A percentile compares a stretch with the other conserved stretches of the same genome.
These are phyloP conservation scores for Chalciporus pseudorubinellus DNA, from an alignment of 768 basidiomycete genomes.

Conservation along the genomic window DNA sequence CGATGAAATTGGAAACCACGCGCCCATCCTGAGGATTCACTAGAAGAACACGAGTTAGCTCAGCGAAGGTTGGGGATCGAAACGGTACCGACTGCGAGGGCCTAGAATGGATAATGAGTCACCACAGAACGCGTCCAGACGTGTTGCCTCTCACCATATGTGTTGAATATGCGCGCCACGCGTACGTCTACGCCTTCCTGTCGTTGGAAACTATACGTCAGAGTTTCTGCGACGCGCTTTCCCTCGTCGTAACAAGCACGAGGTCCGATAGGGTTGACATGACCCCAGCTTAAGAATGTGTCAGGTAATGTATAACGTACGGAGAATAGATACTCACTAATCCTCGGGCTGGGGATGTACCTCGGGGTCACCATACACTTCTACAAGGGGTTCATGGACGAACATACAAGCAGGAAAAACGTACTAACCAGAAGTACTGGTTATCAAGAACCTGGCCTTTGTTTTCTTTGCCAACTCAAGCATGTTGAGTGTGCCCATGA, in stretches of 20 bases:
- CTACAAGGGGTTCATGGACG: constrained; percentile 36
- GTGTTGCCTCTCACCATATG: constrained; percentile 54
- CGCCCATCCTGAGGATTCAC: constrained; percentile 98
- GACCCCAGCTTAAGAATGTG: constrained; percentile 71
- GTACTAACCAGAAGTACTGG: constrained; percentile 82
- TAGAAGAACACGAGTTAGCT: constrained; percentile 34
- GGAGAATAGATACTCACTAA: constrained; percentile 56
- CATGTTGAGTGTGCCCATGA: constrained; percentile 98
- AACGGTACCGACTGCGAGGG: constrained; percentile 65
- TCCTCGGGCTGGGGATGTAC: constrained; percentile 97
- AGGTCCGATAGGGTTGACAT: constrained; percentile 97
- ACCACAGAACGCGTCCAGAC: not conserved
- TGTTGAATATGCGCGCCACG: constrained; percentile 98
- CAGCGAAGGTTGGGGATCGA: not conserved
- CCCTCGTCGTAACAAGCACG: constrained; percentile 99
- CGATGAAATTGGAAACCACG: constrained; percentile 98
- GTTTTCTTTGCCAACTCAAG: constrained; percentile 96
- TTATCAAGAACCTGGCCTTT: constrained; percentile 95
- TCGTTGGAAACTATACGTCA: constrained; percentile 93
- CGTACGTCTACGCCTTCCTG: constrained; percentile 96
- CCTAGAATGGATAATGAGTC: constrained; percentile 24
- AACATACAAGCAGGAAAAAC: not conserved
- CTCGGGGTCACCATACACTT: constrained; percentile 98
- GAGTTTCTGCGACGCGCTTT: constrained; percentile 96
- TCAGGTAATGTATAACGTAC: constrained; percentile 11